Conservation (phyloP, 2,329 filamentous ascomycete genomes). For the Aureobasidium sp. region DNA sequence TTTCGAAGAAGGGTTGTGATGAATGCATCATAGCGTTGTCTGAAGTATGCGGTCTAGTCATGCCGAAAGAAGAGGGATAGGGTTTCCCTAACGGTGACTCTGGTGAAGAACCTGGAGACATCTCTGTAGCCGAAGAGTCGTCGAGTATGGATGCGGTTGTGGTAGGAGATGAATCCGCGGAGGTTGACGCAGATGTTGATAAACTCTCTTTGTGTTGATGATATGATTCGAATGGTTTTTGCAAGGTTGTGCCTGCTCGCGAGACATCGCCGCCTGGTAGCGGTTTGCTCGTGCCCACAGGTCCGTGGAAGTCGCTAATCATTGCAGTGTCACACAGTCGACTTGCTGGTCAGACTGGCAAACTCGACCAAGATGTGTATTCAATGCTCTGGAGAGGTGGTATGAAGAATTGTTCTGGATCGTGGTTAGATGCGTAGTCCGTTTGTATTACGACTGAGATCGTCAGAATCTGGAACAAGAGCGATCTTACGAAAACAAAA, state of each 20-base stretch:
- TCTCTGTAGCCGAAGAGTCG: constrained; percentile 81
- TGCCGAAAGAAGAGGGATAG: constrained; percentile 64
- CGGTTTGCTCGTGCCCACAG: constrained; percentile 12
- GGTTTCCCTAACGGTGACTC: constrained; percentile 76
- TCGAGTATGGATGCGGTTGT: constrained; percentile 90
- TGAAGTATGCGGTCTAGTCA: constrained; percentile 41
- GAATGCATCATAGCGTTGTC: constrained; percentile 35
- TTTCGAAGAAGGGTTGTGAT: constrained; percentile 53
- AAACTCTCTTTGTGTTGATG: constrained; percentile 71
- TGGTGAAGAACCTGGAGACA: constrained; percentile 84
- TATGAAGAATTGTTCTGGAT: background rate
- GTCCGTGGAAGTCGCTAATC: background rate
- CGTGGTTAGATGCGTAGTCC: background rate
- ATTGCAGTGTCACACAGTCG: constrained; percentile 3
- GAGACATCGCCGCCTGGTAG: constrained; percentile 13
- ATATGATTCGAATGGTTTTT: constrained; percentile 10
- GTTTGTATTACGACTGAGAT: background rate
- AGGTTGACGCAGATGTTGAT: constrained; percentile 73
- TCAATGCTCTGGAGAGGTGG: background rate
- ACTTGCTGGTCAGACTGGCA: background rate
- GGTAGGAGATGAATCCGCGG: constrained; percentile 89
- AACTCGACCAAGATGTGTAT: background rate
- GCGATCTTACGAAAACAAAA: background rate
- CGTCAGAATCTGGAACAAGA: background rate
- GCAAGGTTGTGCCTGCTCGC: background rate